phyloP scores from a whole-genome alignment of 2,329 filamentous ascomycete species.

The Colletotrichum chrysophilum region DNA sequence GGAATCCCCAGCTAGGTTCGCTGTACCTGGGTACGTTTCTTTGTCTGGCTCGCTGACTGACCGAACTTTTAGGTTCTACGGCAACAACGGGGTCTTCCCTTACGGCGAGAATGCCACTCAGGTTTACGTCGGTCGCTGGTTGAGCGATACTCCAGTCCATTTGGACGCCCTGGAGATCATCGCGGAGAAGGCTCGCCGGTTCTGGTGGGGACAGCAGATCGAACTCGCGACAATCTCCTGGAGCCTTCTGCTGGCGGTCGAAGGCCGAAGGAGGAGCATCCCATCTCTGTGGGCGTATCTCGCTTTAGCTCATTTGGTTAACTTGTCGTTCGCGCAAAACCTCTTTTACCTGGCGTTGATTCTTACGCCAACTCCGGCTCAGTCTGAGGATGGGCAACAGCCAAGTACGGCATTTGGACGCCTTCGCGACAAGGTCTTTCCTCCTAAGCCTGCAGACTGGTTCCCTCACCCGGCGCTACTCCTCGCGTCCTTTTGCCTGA shows the following conservation, averaged over 20 bases:
- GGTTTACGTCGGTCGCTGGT: constrained; percentile 54
- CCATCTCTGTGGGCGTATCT: constrained; percentile 61
- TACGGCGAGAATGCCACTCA: constrained; percentile 28
- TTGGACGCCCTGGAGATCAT: constrained; percentile 59
- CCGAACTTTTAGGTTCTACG: constrained; percentile 25
- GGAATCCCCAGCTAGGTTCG: constrained; percentile 40
- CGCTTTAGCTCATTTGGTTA: constrained; percentile 62
- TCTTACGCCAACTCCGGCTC: constrained; percentile 56
- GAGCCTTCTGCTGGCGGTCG: constrained; percentile 62
- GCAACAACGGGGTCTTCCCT: constrained; percentile 40
- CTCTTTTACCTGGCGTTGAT: constrained; percentile 66
- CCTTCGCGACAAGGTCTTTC: constrained; percentile 34
- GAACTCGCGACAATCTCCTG: constrained; percentile 59
- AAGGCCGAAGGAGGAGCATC: constrained; percentile 63
- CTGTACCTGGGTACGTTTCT: constrained; percentile 14
- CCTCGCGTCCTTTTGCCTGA: constrained; percentile 36
- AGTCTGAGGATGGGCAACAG: constrained; percentile 29
- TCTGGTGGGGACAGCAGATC: constrained; percentile 69
- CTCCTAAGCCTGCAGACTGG: constrained; percentile 50
- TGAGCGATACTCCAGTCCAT: constrained; percentile 57
- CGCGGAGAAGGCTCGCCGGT: constrained; percentile 57
- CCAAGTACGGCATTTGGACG: constrained; percentile 33
- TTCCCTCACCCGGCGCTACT: constrained; percentile 41
- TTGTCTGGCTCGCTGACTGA: background rate
- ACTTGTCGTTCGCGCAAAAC: constrained; percentile 66